phyloP scores from a whole-genome alignment of 345 rosid genomes.

The Orychophragmus violaceus region DNA sequence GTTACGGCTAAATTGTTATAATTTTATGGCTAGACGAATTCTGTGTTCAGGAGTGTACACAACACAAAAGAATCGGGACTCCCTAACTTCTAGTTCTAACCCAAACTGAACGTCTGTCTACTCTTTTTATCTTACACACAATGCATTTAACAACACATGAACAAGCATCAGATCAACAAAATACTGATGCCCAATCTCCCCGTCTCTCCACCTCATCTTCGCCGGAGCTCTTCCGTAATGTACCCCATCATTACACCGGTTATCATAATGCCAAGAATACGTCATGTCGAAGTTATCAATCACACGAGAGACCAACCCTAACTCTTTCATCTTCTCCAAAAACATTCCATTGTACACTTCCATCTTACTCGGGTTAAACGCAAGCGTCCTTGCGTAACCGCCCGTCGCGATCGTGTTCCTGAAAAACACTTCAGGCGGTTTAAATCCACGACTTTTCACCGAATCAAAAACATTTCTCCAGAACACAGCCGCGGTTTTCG shows the following conservation, averaged over 20 bases:
- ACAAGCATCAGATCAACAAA: slow-evolving; percentile 85
- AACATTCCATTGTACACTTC: slow-evolving; percentile 64
- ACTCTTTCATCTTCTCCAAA: slow-evolving; percentile 55
- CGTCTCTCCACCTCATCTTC: slow-evolving; percentile 83
- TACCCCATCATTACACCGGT: slow-evolving; percentile 82
- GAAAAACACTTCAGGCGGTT: slow-evolving; percentile 47
- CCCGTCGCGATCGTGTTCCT: slow-evolving; percentile 78
- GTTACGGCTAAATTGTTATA: neutral
- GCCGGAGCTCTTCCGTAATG: slow-evolving; percentile 80
- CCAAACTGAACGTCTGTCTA: neutral
- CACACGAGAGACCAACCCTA: slow-evolving; percentile 51
- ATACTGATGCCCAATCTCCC: slow-evolving; percentile 84
- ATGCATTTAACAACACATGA: slow-evolving; percentile 67
- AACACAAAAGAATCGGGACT: slow-evolving; percentile 6
- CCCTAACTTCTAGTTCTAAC: neutral
- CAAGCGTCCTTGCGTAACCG: slow-evolving; percentile 66
- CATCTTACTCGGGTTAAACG: slow-evolving; percentile 83
- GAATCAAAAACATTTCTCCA: slow-evolving; percentile 67
- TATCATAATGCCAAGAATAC: slow-evolving; percentile 86
- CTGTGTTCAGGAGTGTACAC: neutral
- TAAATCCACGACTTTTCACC: slow-evolving; percentile 48
- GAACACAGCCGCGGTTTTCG: slow-evolving; percentile 51
- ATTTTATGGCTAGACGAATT: neutral
- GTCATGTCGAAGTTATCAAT: slow-evolving; percentile 84
- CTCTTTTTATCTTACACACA: slow-evolving; percentile 39